A percentile compares a stretch with the other conserved stretches of the same genome.
Conservation (phyloP, 805 yeast species). For the Wickerhamomyces bisporus region DNA sequence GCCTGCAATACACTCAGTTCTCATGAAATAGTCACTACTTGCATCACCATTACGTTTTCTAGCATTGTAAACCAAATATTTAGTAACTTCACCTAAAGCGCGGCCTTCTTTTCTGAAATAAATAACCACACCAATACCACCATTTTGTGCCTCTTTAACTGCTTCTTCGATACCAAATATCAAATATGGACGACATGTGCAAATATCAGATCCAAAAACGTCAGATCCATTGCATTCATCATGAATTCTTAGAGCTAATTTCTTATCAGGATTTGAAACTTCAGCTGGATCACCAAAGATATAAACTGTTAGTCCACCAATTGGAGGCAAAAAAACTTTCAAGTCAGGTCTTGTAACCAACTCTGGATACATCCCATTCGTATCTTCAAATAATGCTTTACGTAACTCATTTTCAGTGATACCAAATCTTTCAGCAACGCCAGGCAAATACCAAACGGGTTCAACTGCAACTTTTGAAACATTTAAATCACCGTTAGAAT, state of each 20-base stretch:
- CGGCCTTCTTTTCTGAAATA: constrained; percentile 70
- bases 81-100: constrained; percentile 65
- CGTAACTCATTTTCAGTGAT: constrained; percentile 52
- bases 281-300: constrained; percentile 57
- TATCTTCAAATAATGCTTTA: constrained; percentile 58
- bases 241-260: constrained; percentile 55
- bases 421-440: constrained; percentile 59
- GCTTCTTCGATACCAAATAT: constrained; percentile 64
- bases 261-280: constrained; percentile 45
- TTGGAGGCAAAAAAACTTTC: constrained; percentile 62
- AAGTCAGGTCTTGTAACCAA: constrained; percentile 63
- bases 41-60: constrained; percentile 66
- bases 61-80: constrained; percentile 64
- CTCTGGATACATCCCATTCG: constrained; percentile 70
- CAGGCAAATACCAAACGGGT: constrained; percentile 69
- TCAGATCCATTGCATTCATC: constrained; percentile 71
- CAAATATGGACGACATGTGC: constrained; percentile 66
- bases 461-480: constrained; percentile 64
- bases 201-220: constrained; percentile 63
- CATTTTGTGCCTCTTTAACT: constrained; percentile 61
- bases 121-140: constrained; percentile 60
- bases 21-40: constrained; percentile 61
- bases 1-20: constrained; percentile 70
- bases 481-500: constrained; percentile 54
- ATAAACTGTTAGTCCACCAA: constrained; percentile 63